These are phyloP conservation scores for Domatiomyces catenatus DNA, from an alignment of 2,329 filamentous ascomycete genomes.

Conservation along the genomic window DNA sequence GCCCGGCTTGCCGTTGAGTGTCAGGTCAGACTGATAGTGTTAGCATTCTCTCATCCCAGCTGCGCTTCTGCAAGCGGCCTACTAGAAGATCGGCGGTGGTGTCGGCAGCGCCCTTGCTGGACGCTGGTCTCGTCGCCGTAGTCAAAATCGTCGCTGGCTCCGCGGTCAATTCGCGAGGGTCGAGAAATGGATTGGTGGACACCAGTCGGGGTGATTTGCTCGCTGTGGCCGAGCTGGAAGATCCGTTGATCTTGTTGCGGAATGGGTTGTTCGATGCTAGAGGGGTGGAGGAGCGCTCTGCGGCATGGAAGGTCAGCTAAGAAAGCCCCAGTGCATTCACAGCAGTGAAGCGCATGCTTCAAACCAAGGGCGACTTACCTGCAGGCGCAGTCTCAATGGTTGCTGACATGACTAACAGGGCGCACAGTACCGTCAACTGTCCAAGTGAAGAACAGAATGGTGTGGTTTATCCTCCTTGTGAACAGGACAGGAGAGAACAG, in stretches of 20 bases:
- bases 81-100: conserved; percentile 46
- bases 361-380: background rate
- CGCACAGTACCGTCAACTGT: background rate
- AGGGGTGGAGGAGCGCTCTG: conserved; percentile 14
- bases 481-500: background rate
- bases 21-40: conserved; percentile 25
- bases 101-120: conserved; percentile 24
- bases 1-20: conserved; percentile 17
- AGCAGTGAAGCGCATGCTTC: background rate
- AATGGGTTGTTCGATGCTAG: conserved; percentile 35
- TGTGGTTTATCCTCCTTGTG: background rate
- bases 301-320: background rate
- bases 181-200: conserved; percentile 50
- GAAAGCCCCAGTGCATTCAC: no score
- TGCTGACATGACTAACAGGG: background rate
- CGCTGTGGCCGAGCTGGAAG: conserved; percentile 13
- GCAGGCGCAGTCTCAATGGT: background rate
- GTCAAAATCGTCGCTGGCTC: conserved; percentile 5
- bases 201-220: conserved; percentile 31
- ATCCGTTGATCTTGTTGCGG: conserved; percentile 29
- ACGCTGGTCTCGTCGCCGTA: background rate
- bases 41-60: conserved; percentile 1
- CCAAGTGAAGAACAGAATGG: background rate
- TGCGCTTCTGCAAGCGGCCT: conserved; percentile 20
- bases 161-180: conserved; percentile 24